Evolutionary conservation across 2,329 filamentous ascomycete species (phyloP).

Genomic region (Epichloe bromicola): DNA sequence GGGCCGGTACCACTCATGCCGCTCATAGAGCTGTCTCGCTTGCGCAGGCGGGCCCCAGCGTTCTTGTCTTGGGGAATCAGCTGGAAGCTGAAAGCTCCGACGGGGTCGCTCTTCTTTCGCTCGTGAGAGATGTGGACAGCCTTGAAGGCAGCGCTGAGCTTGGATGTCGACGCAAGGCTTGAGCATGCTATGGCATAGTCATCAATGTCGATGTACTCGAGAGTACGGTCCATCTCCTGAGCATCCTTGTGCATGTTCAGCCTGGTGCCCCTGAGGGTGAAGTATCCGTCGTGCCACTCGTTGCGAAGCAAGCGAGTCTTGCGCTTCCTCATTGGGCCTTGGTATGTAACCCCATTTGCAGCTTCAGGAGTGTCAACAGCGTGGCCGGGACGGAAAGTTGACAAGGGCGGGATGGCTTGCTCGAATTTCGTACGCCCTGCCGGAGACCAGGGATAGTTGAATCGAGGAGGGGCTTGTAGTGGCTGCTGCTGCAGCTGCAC

Average conservation of each 20-base stretch:
- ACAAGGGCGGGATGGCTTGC: constrained; percentile 27
- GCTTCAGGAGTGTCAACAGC: constrained; percentile 19
- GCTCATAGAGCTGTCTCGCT: constrained; percentile 34
- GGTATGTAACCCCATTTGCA: constrained; percentile 49
- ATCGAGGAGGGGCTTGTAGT: constrained; percentile 39
- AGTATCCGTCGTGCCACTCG: constrained; percentile 89
- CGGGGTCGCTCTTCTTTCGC: constrained; percentile 41
- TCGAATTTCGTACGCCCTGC: constrained; percentile 32
- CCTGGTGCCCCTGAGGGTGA: constrained; percentile 65
- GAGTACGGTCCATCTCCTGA: constrained; percentile 37
- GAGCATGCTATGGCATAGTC: constrained; percentile 83
- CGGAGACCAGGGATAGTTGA: constrained; percentile 43
- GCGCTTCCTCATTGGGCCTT: constrained; percentile 89
- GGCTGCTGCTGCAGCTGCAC: constrained; percentile 26
- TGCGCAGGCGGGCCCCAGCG: constrained; percentile 35
- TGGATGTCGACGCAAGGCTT: constrained; percentile 58
- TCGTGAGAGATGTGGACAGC: constrained; percentile 51
- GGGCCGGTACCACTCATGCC: constrained; percentile 19
- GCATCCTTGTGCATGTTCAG: constrained; percentile 63
- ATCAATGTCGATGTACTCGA: constrained; percentile 76
- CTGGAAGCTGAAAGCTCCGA: constrained; percentile 71
- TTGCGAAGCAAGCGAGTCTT: constrained; percentile 79
- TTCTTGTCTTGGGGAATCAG: constrained; percentile 58
- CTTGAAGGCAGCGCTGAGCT: constrained; percentile 80
- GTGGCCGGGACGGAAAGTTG: constrained; percentile 11